Evolutionary conservation across 306 rosid genomes (phyloP), one percentile per base, ranked within the genome.

Genomic region (Boehmeria nivea): DNA sequence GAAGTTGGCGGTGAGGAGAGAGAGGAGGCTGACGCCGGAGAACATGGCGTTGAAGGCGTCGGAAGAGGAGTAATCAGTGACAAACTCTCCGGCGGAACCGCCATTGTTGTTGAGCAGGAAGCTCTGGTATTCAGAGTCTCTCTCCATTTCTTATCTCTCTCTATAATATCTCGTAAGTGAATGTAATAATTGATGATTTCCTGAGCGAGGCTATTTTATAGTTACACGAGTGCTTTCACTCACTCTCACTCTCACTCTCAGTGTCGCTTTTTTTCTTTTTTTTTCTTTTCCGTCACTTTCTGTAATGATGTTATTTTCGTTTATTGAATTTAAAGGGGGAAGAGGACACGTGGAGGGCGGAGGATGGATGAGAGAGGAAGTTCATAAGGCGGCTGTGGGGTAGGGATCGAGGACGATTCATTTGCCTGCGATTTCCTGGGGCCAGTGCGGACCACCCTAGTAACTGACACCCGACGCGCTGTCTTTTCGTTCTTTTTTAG

Each of bases 21-120:
- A 71, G 22, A 77, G 90, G 21, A 83, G 71, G 57, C 64, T 75
- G 22, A 75, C 25, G 34, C 68, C 78, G 31, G 85, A 68, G 15
- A 83, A 81, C 65, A 83, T 61, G 24, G 95, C 60, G 48, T 75
- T 74, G 43, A 68, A 53, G 71, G 59, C 70, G 6, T 56, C 69
- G 33, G 43, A 52, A 8, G 27, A 14, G 16, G 2, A 4, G n/a
- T 22, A 36, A 4, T 16, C 60, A 15, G 24, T 44, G 42, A 31
- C 8, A 31, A 31, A 2, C 36, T 3, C 31, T 12, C 31, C 12
- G 18, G 20, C 8, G n/a, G 3, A 2, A 6, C 22, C 37, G 22
- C 12, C 28, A 26, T 11, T 9, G 33, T 12, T 25, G 12, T 5
- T 17, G 2, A 0, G 16, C 43, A 22, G 19, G 14, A 52, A 8